Base-by-base conservation (phyloP, 768 basidiomycete genomes). In the Crassisporium funariophilum region DNA sequence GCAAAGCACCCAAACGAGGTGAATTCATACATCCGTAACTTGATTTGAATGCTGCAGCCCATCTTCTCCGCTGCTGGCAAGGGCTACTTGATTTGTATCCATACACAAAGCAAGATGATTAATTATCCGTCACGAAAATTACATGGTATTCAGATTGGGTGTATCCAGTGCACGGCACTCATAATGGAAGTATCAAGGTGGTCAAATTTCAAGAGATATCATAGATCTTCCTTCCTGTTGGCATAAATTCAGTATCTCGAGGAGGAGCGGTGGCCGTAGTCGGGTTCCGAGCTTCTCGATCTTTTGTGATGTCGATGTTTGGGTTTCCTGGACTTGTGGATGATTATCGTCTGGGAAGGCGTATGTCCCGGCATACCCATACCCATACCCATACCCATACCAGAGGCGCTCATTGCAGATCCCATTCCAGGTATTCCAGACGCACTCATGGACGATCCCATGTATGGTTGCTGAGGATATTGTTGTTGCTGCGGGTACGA, bases 401-500 rank as follows among this genome's bases (percentile, higher is more conserved):
- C 35, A 15, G 33, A 37, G 22, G 50, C 35, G 42, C 48, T 58
- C 52, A 53, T 49, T 4, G 58, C 49, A 33, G 52, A 22, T 34
- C 62, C 61, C 51, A 60, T 54, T 46, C 55, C 64, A 31, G 36
- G 45, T 49, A 22, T 34, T 36, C 12, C 47, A 17, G 52, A 36
- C 25, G 38, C 44, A 31, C 50, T 54, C 50, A 59, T 45, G 10
- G 58, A 42, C 6, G 50, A 31, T 15, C 61, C 61, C 51, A 57
- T 57, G 47, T 65, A 65, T 31, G 51, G 52, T 27, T 57, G 48
- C 8, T 50, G 15, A 15, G 44, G 38, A 11, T 34, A 5, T 22
- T 29, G 25, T 31, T 54, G 44, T 38, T 57, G 54, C 35, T 63
- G 63, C 5, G 66, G 55, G 35, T 72, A 69, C 16, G 71, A 68